A percentile compares a stretch with the other conserved stretches of the same genome.
Evolutionary conservation across 106 monocot species (phyloP).

Genomic region (Dendrobium huoshanense): DNA sequence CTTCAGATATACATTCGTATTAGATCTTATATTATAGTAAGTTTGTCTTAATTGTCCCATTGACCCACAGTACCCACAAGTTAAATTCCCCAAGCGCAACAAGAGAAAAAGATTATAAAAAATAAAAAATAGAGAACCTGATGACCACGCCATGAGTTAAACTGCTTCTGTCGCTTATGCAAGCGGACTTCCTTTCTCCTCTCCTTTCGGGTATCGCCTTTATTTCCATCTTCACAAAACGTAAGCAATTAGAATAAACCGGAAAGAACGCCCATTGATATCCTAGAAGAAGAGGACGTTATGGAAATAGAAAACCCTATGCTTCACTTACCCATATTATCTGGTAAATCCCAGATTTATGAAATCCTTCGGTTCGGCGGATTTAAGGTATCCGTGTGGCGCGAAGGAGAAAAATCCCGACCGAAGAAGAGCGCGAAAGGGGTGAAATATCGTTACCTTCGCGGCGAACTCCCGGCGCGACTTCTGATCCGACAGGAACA

Average conservation of each 20-base stretch:
- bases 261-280: not conserved
- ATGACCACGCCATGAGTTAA: constrained; percentile 30
- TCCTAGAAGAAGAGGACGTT: not conserved
- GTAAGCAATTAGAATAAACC: not conserved
- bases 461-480: too few relatives aligned
- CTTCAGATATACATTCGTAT: not conserved
- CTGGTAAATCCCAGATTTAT: too few relatives aligned
- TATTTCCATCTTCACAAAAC: not conserved
- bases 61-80: not conserved
- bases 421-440: too few relatives aligned
- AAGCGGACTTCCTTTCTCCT: constrained; percentile 30
- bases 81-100: not conserved
- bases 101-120: not conserved
- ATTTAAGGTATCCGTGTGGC: too few relatives aligned
- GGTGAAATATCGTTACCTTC: too few relatives aligned
- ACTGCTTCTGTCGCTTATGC: constrained; percentile 17
- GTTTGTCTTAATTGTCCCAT: not conserved
- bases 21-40: not conserved
- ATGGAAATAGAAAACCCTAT: not conserved
- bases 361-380: too few relatives aligned
- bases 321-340: not conserved
- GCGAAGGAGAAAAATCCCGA: too few relatives aligned
- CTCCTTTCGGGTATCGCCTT: constrained; percentile 21
- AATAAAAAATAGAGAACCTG: constrained; percentile 8
- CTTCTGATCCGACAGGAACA: too few relatives aligned